Evolutionary conservation across 768 basidiomycete species (phyloP).

Genomic region (Collybia mongolica): DNA sequence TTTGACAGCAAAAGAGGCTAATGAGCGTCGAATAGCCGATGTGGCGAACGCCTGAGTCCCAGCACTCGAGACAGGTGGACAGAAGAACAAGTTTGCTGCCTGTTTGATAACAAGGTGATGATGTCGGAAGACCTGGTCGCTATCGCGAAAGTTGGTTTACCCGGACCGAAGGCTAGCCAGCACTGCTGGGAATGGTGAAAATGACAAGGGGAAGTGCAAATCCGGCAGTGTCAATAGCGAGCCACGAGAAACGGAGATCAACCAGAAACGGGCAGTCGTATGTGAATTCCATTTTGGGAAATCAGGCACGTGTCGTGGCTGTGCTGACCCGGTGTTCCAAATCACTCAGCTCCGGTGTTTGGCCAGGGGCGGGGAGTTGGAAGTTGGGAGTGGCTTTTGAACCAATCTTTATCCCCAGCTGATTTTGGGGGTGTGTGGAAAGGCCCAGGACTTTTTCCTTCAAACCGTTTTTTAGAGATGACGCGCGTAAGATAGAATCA

Average conservation of each 20-base stretch:
- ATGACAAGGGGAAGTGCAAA: constrained; percentile 25
- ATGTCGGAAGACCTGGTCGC: constrained; percentile 2
- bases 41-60: constrained; percentile 8
- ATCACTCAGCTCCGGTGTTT: too few species aligned
- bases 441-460: too few species aligned
- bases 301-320: constrained; percentile 10
- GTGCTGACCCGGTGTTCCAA: constrained; percentile 1
- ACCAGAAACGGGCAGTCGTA: constrained; percentile 19
- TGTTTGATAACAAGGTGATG: constrained; percentile 25
- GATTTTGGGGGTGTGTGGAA: too few species aligned
- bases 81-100: constrained; percentile 22
- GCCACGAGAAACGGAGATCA: background rate
- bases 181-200: too few species aligned
- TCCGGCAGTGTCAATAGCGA: constrained; percentile 18
- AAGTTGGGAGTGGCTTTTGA: too few species aligned
- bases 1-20: constrained; percentile 7
- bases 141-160: background rate
- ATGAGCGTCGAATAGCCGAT: constrained; percentile 5
- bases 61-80: constrained; percentile 6
- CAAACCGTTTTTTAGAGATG: too few species aligned
- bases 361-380: too few species aligned
- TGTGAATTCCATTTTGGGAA: constrained; percentile 17
- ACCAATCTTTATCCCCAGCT: too few species aligned
- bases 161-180: background rate
- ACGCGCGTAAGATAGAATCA: too few species aligned